Base-by-base conservation (phyloP, 2,329 filamentous ascomycete genomes). In the Westerdykella sp. region DNA sequence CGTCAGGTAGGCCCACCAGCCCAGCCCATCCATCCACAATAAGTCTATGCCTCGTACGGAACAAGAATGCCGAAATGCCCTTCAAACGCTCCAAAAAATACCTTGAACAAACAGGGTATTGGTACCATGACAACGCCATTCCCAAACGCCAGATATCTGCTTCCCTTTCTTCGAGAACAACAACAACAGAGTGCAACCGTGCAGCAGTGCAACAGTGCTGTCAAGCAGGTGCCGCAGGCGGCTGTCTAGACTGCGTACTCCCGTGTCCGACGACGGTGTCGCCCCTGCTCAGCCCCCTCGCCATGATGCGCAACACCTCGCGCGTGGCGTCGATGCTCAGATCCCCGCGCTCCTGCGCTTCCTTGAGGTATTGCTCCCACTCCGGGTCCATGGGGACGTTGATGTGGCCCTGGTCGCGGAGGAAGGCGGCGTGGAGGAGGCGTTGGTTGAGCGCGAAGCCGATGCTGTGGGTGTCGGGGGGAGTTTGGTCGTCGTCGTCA, bases 301-400 rank as follows among this genome's bases (percentile, higher is more conserved):
- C 59, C 55, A 65, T 60, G 12, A 46, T 54, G 11, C 61, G 41
- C 32, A 66, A 50, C 7, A 60, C 59, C 37, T 62, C 57, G 10
- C 59, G 43, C 11, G 62, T 63, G 1, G 59, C 59, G 35, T 63
- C 61, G 32, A 65, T 59, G 42, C 62, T 62, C 32, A 65, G 55
- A 40, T 66, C 63, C 43, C 81, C 82, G 5, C 77, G 73, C 56
- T 86, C 83, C 39, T 83, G 77, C 35, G 78, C 81, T 55, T 82
- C 80, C 65, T 86, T 86, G 47, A 86, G 69, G 78, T 82, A 87
- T 62, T 84, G 81, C 63, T 87, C 83, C 81, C 81, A 86, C 54
- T 83, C 81, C 49, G 84, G 81, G 57, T 86, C 83, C 51, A 86
- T 73, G 21, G 79, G 74, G 37, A 76, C 73, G 13, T 75, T 73